A percentile compares a stretch with the other conserved stretches of the same genome.
Evolutionary conservation across 2,329 filamentous ascomycete species (phyloP).

Genomic region (Sclerotinia spermophila): DNA sequence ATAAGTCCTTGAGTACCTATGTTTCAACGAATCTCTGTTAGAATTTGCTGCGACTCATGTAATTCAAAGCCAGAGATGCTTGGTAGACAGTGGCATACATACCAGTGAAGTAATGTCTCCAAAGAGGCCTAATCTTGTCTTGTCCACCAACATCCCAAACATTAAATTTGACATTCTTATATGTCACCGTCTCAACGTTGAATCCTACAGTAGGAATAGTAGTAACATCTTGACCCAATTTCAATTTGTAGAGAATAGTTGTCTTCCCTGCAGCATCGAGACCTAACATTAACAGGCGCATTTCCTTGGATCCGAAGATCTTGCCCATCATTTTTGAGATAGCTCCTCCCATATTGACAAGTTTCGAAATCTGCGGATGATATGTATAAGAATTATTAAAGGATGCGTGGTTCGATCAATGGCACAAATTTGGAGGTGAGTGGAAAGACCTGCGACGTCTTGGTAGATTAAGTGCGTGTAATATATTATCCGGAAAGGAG

Average conservation of each 20-base stretch:
- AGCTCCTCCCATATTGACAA: constrained; percentile 72
- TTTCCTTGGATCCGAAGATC: constrained; percentile 99
- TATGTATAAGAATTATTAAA: neutral
- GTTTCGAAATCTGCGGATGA: neutral
- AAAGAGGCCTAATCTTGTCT: constrained; percentile 96
- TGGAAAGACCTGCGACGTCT: neutral
- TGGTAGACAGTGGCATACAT: constrained; percentile 35
- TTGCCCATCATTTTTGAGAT: constrained; percentile 97
- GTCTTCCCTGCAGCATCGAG: constrained; percentile 98
- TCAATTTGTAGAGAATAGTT: constrained; percentile 98
- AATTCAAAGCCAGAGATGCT: neutral
- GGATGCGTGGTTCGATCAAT: neutral
- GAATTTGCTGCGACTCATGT: neutral
- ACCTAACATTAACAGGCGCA: constrained; percentile 97
- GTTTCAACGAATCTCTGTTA: constrained; percentile 13
- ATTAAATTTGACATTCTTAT: constrained; percentile 99
- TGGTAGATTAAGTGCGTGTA: neutral
- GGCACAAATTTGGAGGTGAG: neutral
- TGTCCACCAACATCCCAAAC: constrained; percentile 99
- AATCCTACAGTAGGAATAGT: constrained; percentile 98
- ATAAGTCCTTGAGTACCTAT: constrained; percentile 93
- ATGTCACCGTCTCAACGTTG: constrained; percentile 98
- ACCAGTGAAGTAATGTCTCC: constrained; percentile 95
- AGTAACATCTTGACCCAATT: constrained; percentile 96
- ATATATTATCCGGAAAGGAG: neutral